These are phyloP conservation scores for Pholiota microspora DNA, from an alignment of 768 basidiomycete species.

Conservation along the genomic window DNA sequence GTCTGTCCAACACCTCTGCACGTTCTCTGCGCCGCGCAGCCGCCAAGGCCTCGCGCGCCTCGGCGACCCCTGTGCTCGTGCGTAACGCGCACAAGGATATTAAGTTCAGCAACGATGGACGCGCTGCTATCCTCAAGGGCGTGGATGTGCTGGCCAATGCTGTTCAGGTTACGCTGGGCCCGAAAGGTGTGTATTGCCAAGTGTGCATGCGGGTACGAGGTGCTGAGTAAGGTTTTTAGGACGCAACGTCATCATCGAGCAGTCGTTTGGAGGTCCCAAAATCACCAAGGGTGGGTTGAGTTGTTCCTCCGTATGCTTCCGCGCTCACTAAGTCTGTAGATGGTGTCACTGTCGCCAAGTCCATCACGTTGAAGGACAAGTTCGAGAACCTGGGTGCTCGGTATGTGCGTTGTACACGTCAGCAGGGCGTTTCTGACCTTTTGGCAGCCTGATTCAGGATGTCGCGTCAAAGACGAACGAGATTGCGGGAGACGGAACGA, in stretches of 20 bases:
- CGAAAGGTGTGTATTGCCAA: slow-evolving; percentile 64
- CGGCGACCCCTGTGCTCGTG: slow-evolving; percentile 47
- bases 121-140: slow-evolving; percentile 91
- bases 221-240: slow-evolving; percentile 42
- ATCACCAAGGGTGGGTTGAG: slow-evolving; percentile 82
- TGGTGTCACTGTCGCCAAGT: slow-evolving; percentile 97
- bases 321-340: slow-evolving; percentile 46
- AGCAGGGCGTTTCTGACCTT: neutral
- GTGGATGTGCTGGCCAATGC: slow-evolving; percentile 97
- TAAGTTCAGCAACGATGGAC: slow-evolving; percentile 93
- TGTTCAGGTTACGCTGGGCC: slow-evolving; percentile 93
- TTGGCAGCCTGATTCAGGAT: slow-evolving; percentile 81
- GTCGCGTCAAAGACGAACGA: slow-evolving; percentile 98
- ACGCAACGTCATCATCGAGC: slow-evolving; percentile 98
- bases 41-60: slow-evolving; percentile 46
- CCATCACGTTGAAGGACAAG: slow-evolving; percentile 93
- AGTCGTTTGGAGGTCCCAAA: slow-evolving; percentile 85
- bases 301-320: neutral
- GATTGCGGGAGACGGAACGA: slow-evolving; percentile 95
- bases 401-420: slow-evolving; percentile 40
- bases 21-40: slow-evolving; percentile 68
- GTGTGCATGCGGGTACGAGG: neutral
- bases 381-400: slow-evolving; percentile 99
- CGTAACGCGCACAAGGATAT: slow-evolving; percentile 94
- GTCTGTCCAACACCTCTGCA: slow-evolving; percentile 65